Conservation (phyloP, 176 grass and related monocot species). For the Triticum aestivum region IWGSC_CS_RefSeq_v2.1 NC_057802.1:176012734-176013233, state of each 20-base stretch:
- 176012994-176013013: not conserved
- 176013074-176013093: not conserved
- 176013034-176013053: conserved; percentile 1
- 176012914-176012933: not conserved
- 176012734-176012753: not conserved
- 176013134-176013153: not conserved
- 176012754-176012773: conserved; percentile 52
- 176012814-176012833: not conserved
- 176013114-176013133: not conserved
- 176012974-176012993: not conserved
- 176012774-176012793: conserved; percentile 50
- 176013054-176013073: not conserved
- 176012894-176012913: not conserved
- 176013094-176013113: not conserved
- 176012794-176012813: conserved; percentile 67
- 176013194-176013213: conserved; percentile 31
- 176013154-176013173: not conserved
- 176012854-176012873: not conserved
- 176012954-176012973: not conserved
- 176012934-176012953: not conserved
- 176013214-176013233: conserved; percentile 57
- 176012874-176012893: not conserved
- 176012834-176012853: not conserved
- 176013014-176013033: not conserved
- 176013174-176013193: not conserved